Conservation (phyloP, 306 rosid genomes). For the Sicyos edulis region DNA sequence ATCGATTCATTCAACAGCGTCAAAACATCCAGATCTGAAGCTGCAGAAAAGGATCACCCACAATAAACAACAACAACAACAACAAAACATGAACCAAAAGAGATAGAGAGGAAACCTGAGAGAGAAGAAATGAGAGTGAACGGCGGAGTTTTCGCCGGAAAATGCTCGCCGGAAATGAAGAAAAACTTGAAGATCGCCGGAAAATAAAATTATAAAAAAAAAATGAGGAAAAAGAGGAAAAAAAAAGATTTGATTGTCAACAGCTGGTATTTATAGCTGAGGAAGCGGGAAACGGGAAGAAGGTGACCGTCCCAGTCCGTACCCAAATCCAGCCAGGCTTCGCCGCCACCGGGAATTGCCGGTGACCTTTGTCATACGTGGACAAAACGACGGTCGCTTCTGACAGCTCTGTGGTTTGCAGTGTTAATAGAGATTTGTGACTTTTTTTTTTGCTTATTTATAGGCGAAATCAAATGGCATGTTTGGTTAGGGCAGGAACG, state of each 20-base stretch:
- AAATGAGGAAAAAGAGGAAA: not conserved
- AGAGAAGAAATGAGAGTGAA: not conserved
- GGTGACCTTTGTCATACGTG: constrained; percentile 9
- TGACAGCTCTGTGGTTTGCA: not conserved
- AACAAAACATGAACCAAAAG: not conserved
- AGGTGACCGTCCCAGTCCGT: constrained; percentile 13
- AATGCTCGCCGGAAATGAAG: not conserved
- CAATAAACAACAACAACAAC: not conserved
- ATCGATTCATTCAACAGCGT: not conserved
- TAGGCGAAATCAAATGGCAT: not conserved
- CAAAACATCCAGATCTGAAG: constrained; percentile 19
- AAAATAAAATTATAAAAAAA: not conserved
- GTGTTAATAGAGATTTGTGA: constrained; percentile 10
- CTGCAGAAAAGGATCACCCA: constrained; percentile 3
- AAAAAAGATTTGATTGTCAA: not conserved
- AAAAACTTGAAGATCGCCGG: no score
- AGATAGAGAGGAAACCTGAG: constrained; percentile 13
- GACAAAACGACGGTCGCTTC: constrained; percentile 5
- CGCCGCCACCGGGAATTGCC: constrained; percentile 9
- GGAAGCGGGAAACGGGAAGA: constrained; percentile 10
- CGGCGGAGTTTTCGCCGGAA: not conserved
- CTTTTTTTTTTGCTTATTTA: not conserved
- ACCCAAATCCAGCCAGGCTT: constrained; percentile 6
- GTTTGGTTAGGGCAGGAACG: no score
- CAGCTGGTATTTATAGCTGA: constrained; percentile 19